Evolutionary conservation across 371 early-diverging fungal species (phyloP), one percentile per base, ranked within the genome.

Genomic region (Circinella umbellata): DNA sequence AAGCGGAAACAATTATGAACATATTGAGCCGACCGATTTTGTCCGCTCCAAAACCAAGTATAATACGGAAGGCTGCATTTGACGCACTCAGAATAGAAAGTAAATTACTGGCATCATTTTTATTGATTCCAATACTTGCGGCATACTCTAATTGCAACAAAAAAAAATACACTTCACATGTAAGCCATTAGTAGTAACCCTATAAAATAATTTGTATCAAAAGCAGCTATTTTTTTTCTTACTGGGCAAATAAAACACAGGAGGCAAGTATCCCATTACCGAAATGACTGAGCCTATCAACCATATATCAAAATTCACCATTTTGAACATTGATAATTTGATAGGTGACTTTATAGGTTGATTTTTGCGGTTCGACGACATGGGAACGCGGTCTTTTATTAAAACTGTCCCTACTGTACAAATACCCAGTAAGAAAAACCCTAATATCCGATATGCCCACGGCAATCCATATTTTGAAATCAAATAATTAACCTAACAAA

Each of bases 51-150:
- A 81, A 75, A 9, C 94, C 94, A 20, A 88, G 77, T 6, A 83
- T 68, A 46, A 94, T 72, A 55, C 94, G 89, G 5, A 92, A 92
- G 7, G 89, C 67, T 0, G 91, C 91, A 38, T 78, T 79, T 74
- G 79, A 64, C 11, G 77, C 77, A 57, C 76, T 77, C 13, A 70
- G 57, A 20, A 79, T 73, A 36, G 73, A 75, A 3, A 81, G 67
- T 17, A 79, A 63, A 46, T 73, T 77, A 4, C 76, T 73, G 15
- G 78, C 61, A 47, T 77, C 68, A 13, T 64, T 37, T 17, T 15
- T 6, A 9, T 37, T 69, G 36, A 81, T 65, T 10, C 79, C 79
- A 70, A 72, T 71, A 15, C 57, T 27, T 4, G 73, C 70, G 18
- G 73, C 74, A 60, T 79, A 79, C 51, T 74, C 77, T 80, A 51